phyloP scores from a whole-genome alignment of 2,329 filamentous ascomycete species.

The Neonectria coccinea region DNA sequence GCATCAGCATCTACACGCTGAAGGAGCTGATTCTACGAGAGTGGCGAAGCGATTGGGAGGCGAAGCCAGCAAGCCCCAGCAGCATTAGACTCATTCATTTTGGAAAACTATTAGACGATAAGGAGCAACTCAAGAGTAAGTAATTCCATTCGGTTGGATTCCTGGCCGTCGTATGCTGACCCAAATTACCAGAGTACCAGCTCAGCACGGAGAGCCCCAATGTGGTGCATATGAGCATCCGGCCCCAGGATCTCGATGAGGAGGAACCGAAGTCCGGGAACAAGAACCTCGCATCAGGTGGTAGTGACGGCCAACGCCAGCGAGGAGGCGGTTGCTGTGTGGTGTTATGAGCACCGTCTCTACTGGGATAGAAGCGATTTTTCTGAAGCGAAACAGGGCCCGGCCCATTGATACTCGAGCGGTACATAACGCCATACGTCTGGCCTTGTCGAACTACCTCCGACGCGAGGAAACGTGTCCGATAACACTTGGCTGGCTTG shows the following conservation, averaged over 20 bases:
- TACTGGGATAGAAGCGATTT: constrained; percentile 23
- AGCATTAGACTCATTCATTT: constrained; percentile 93
- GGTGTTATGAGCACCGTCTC: constrained; percentile 56
- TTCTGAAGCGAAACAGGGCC: constrained; percentile 16
- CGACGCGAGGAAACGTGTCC: constrained; percentile 13
- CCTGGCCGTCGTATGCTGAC: constrained; percentile 11
- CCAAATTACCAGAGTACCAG: constrained; percentile 78
- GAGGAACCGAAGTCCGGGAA: constrained; percentile 79
- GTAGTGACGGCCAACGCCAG: constrained; percentile 55
- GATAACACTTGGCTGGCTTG: constrained; percentile 15
- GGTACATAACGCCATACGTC: constrained; percentile 18
- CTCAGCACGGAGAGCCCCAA: constrained; percentile 81
- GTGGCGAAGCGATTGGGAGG: constrained; percentile 93
- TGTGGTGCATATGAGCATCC: constrained; percentile 94
- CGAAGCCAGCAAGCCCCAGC: constrained; percentile 85
- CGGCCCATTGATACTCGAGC: constrained; percentile 17
- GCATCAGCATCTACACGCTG: constrained; percentile 91
- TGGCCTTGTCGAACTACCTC: constrained; percentile 17
- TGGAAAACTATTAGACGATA: constrained; percentile 90
- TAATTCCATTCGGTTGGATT: constrained; percentile 31
- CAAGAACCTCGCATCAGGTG: constrained; percentile 56
- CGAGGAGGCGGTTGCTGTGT: constrained; percentile 62
- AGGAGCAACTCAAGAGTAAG: constrained; percentile 84
- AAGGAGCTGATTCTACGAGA: constrained; percentile 95
- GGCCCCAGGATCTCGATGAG: constrained; percentile 87